Conservation (phyloP, 352 stramenopile genomes). For the Phytophthora foliorum region DNA sequence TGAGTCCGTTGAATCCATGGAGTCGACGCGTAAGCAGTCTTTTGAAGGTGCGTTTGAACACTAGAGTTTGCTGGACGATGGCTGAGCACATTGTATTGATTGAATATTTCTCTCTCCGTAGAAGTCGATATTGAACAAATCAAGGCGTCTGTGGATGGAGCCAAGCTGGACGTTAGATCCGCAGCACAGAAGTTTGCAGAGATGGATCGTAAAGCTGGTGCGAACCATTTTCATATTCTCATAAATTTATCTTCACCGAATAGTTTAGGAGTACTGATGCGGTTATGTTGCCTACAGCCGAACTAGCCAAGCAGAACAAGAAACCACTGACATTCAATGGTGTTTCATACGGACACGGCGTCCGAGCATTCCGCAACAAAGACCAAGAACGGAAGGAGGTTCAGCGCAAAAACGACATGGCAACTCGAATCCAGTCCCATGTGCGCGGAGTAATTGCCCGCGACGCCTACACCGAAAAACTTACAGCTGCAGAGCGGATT, state of each 20-base stretch:
- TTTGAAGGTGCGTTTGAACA: conserved; percentile 37
- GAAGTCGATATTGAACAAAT: conserved; percentile 68
- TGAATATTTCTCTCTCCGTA: conserved; percentile 16
- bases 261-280: conserved; percentile 4
- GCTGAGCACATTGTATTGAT: neutral
- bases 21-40: conserved; percentile 45
- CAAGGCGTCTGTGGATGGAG: conserved; percentile 62
- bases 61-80: neutral
- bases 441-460: conserved; percentile 53
- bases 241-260: neutral
- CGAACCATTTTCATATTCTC: conserved; percentile 14
- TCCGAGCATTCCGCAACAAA: conserved; percentile 39
- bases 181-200: conserved; percentile 71
- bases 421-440: conserved; percentile 50
- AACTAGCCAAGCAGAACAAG: conserved; percentile 48
- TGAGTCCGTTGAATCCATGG: conserved; percentile 51
- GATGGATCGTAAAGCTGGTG: conserved; percentile 72
- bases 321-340: conserved; percentile 54
- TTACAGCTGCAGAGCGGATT: conserved; percentile 38
- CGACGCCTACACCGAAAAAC: conserved; percentile 34
- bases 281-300: conserved; percentile 26
- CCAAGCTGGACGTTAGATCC: conserved; percentile 59
- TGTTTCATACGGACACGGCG: conserved; percentile 29
- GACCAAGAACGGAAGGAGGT: conserved; percentile 36
- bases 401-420: conserved; percentile 54